Conservation (phyloP, 1,139 yeast species). For the Suhomyces ambrosiae region DNA sequence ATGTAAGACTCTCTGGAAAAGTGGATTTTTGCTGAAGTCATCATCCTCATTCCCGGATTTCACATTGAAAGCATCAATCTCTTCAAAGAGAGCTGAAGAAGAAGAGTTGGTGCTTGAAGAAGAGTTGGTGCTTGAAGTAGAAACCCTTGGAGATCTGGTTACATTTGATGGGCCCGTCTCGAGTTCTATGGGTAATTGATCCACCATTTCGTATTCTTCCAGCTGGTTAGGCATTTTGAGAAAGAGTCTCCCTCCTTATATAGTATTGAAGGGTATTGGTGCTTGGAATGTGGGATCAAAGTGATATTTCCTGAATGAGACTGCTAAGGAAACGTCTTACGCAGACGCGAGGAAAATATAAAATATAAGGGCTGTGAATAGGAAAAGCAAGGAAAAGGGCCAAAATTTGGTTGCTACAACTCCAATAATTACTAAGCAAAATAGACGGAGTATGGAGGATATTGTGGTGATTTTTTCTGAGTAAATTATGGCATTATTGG, state of each 20-base stretch:
- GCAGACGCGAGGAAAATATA: too few relatives aligned
- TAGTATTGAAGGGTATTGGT: not conserved
- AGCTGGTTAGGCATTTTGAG: constrained; percentile 2
- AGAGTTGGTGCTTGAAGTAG: not conserved
- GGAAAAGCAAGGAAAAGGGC: too few relatives aligned
- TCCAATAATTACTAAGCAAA: too few relatives aligned
- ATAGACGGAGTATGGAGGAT: too few relatives aligned
- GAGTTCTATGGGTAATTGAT: constrained; percentile 15
- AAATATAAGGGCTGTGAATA: too few relatives aligned
- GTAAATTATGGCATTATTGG: too few relatives aligned
- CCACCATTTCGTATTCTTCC: constrained; percentile 31
- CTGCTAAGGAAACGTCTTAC: constrained; percentile 3
- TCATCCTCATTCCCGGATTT: constrained; percentile 17
- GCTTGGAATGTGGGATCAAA: not conserved
- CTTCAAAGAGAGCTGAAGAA: constrained; percentile 34
- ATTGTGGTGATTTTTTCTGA: too few relatives aligned
- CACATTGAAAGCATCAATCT: constrained; percentile 24
- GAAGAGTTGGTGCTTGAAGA: constrained; percentile 13
- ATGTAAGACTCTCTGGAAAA: constrained; percentile 27
- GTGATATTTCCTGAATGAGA: constrained; percentile 3
- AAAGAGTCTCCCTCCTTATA: not conserved
- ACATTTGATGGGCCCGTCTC: constrained; percentile 5
- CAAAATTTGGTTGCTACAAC: too few relatives aligned
- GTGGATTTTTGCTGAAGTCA: constrained; percentile 29
- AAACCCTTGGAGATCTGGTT: too few relatives aligned